Base-by-base conservation (phyloP, 2,329 filamentous ascomycete species). In the Nemania diffusa region DNA sequence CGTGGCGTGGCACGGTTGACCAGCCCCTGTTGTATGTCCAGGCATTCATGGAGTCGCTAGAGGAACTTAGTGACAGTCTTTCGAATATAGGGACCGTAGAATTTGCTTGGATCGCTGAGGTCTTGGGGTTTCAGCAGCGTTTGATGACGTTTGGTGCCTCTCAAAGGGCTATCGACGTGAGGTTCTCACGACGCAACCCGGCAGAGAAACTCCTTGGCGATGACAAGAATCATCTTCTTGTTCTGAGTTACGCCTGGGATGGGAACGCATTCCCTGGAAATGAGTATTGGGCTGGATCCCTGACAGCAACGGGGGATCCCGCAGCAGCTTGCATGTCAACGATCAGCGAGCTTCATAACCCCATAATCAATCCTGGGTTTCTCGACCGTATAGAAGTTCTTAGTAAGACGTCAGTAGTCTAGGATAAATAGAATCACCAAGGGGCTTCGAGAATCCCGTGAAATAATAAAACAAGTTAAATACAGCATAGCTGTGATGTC, bases 251-350 rank as follows among this genome's bases (percentile, higher is more conserved):
- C 26, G 75, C 77, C 0, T 79, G 77, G 77, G 77, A 79, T 32
- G 74, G 71, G 2, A 79, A 79, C 22, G 42, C 75, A 0, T 78
- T 75, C 50, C 77, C 77, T 0, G 77, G 77, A 0, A 79, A 79
- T 57, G 77, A 78, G 53, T 79, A 77, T 48, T 79, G 77, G 77
- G 11, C 37, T 1, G 73, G 71, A 0, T 26, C 3, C 2, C 68
- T 77, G 3, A 0, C 22, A 0, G 75, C 59, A 1, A 73, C 75
- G 26, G 77, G 77, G 2, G 77, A 78, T 55, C 76, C 77, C 6
- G 77, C 77, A 0, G 76, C 77, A 5, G 77, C 77, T 2, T 76
- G 74, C 37, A 78, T 79, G 76, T 77, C 74, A 44, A 78, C 74
- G 6, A 77, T 79, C 40, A 56, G 72, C 20, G 74, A 79, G 58